Evolutionary conservation across 352 stramenopile genomes (phyloP).

Genomic region (Phytophthora ramorum): DNA sequence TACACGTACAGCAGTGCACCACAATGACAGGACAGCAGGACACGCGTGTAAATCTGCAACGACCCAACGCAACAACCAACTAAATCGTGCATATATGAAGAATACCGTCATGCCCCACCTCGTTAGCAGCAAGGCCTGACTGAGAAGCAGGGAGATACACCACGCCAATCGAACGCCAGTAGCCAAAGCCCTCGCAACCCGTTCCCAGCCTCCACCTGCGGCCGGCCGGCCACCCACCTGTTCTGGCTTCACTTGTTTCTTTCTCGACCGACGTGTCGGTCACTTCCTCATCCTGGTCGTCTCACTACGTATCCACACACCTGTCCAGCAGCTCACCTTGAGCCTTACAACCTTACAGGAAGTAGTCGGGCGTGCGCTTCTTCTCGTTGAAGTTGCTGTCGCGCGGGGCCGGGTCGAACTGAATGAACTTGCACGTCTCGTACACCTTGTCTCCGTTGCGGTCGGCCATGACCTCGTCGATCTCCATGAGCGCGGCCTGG

Average conservation of each 20-base stretch:
- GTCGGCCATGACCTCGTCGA: slow-evolving; percentile 92
- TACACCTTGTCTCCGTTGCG: slow-evolving; percentile 90
- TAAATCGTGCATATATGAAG: slow-evolving; percentile 54
- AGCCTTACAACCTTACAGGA: slow-evolving; percentile 74
- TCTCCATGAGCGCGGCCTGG: slow-evolving; percentile 95
- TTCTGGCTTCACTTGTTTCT: slow-evolving; percentile 29
- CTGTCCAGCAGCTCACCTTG: not conserved
- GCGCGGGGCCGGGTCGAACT: slow-evolving; percentile 90
- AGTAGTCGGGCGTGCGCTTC: slow-evolving; percentile 93
- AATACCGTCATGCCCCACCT: slow-evolving; percentile 36
- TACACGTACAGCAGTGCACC: not conserved
- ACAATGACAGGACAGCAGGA: not conserved
- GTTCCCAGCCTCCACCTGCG: slow-evolving; percentile 22
- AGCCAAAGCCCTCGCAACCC: slow-evolving; percentile 13
- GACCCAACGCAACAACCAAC: slow-evolving; percentile 30
- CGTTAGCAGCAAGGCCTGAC: slow-evolving; percentile 25
- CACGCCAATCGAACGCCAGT: slow-evolving; percentile 22
- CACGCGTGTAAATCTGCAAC: slow-evolving; percentile 21
- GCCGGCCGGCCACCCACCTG: slow-evolving; percentile 15
- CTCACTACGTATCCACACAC: slow-evolving; percentile 6
- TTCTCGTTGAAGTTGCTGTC: slow-evolving; percentile 94
- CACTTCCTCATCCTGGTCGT: not conserved
- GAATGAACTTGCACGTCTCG: slow-evolving; percentile 94
- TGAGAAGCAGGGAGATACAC: slow-evolving; percentile 21
- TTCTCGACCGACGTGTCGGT: slow-evolving; percentile 5